Conservation (phyloP, 139 green algal species). For the Penium margaritaceum region DNA sequence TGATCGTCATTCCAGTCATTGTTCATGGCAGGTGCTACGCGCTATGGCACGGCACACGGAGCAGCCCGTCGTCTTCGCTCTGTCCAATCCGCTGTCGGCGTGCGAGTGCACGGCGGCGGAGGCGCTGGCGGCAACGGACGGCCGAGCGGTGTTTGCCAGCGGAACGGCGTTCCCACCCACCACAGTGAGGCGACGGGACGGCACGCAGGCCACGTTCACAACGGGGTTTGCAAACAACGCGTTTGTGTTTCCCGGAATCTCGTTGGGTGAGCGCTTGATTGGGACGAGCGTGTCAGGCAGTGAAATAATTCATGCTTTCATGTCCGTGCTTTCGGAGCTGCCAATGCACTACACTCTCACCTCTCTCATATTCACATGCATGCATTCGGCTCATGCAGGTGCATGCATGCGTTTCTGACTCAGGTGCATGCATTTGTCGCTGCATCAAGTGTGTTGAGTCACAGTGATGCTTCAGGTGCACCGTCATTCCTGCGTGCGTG, state of each 20-base stretch:
- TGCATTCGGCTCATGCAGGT: no score
- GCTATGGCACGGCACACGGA: conserved; percentile 41
- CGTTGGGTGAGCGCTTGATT: conserved; percentile 13
- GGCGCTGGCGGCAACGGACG: conserved; percentile 51
- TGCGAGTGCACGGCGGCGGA: conserved; percentile 67
- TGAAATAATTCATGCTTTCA: no score
- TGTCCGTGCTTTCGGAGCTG: no score
- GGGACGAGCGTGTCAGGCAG: no score
- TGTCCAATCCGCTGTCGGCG: conserved; percentile 79
- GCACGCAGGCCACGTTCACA: neutral
- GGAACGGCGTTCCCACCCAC: conserved; percentile 67
- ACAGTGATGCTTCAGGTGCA: no score
- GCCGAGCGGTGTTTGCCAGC: conserved; percentile 66
- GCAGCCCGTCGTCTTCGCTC: conserved; percentile 73
- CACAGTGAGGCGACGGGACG: neutral
- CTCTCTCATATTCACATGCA: no score
- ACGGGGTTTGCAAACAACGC: conserved; percentile 43
- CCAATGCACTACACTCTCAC: no score
- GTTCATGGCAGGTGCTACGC: conserved; percentile 18
- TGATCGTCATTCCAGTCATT: no score
- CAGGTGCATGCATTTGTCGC: no score
- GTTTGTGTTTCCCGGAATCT: conserved; percentile 43
- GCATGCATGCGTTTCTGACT: no score
- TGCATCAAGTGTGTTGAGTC: no score
- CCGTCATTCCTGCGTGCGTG: no score